These are phyloP conservation scores for Coniochaeta sp. DNA, from an alignment of 2,329 filamentous ascomycete genomes.

Conservation along the genomic window DNA sequence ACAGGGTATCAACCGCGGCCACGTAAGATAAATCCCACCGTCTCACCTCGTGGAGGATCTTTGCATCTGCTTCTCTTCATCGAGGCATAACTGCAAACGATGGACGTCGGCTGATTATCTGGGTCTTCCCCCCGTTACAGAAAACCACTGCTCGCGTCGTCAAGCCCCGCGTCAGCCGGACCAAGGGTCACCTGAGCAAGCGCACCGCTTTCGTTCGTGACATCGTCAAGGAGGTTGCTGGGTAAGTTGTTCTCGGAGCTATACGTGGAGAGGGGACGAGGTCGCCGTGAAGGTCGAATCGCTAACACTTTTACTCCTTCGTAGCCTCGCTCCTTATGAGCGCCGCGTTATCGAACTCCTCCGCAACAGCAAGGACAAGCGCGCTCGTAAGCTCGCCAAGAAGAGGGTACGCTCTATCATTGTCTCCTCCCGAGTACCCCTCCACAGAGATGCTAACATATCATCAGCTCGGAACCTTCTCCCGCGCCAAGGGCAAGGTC, in stretches of 20 bases:
- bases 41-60: constrained; percentile 73
- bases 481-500: constrained; percentile 98
- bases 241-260: constrained; percentile 47
- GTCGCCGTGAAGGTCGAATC: neutral
- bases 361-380: constrained; percentile 99
- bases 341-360: constrained; percentile 98
- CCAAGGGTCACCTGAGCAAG: constrained; percentile 96
- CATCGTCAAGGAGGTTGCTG: constrained; percentile 97
- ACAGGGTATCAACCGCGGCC: constrained; percentile 48
- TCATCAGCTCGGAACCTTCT: constrained; percentile 86
- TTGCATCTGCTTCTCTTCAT: constrained; percentile 37
- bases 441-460: constrained; percentile 15
- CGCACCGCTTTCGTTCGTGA: constrained; percentile 94
- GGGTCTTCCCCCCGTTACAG: constrained; percentile 41
- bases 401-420: constrained; percentile 71
- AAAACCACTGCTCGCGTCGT: constrained; percentile 74
- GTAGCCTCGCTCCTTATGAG: constrained; percentile 85
- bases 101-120: constrained; percentile 37
- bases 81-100: constrained; percentile 40
- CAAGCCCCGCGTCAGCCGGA: constrained; percentile 74
- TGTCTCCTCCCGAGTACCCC: neutral
- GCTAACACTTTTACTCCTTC: constrained; percentile 4
- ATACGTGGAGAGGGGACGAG: neutral
- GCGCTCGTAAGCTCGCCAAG: constrained; percentile 97
- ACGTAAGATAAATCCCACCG: constrained; percentile 47